Evolutionary conservation across 805 yeast genomes (phyloP), one percentile per base, ranked within the genome.

Genomic region (Lipomyces starkeyi): DNA sequence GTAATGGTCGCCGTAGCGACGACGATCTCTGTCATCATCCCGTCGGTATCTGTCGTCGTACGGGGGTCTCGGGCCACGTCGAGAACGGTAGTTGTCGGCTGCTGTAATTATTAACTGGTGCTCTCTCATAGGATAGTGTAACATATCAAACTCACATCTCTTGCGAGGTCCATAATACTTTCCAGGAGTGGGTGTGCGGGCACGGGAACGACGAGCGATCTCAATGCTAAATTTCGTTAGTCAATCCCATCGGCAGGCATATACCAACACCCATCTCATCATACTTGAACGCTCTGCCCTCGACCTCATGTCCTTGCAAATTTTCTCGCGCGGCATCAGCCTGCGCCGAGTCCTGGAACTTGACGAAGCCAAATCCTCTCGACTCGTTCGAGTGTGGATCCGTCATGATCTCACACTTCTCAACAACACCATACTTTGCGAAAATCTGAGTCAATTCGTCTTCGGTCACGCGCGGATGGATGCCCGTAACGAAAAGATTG

Each of bases 341-440:
- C 2, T 77, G 78, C 13, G 78, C 81, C 17, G 77, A 75, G 17
- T 79, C 76, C 58, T 70, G 75, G 74, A 85, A 83, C 61, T 83
- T 78, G 34, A 85, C 83, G 69, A 85, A 85, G 2, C 87, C 88
- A 74, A 83, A 85, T 0, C 87, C 87, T 66, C 84, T 80, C 11
- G 86, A 79, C 47, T 76, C 80, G 2, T 80, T 77, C 1, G 86
- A 79, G 58, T 76, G 80, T 0, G 83, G 81, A 74, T 85, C 87
- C 17, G 74, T 61, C 82, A 85, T 83, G 62, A 85, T 80, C 69
- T 83, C 84, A 54, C 71, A 67, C 62, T 75, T 75, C 43, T 67
- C 75, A 35, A 78, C 79, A 22, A 68, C 62, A 47, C 80, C 81
- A 59, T 71, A 71, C 61, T 74, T 74, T 37, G 71, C 37, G 62